A percentile compares a stretch with the other conserved stretches of the same genome.
These are phyloP conservation scores for Citrus trifoliata DNA, from an alignment of 345 rosid genomes.

Conservation along the genomic window DNA sequence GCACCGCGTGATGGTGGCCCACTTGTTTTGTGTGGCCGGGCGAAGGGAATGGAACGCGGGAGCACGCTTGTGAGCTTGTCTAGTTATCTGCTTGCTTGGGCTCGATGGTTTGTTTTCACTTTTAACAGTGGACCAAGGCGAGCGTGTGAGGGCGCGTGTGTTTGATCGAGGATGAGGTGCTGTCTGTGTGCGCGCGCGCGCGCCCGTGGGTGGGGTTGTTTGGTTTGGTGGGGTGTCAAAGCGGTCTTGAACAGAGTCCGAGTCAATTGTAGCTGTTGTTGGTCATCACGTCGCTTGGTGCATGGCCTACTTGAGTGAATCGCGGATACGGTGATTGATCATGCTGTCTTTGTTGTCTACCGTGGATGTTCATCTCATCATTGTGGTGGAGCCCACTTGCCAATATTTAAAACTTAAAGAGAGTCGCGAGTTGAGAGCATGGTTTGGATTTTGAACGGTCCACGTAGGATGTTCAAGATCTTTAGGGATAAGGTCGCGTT, in stretches of 20 bases:
- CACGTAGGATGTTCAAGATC: neutral
- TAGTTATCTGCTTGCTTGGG: too few relatives aligned
- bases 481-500: neutral
- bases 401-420: neutral
- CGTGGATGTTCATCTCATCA: neutral
- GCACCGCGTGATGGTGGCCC: neutral
- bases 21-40: neutral
- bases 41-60: neutral
- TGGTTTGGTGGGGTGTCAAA: neutral
- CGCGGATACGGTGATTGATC: neutral
- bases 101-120: too few relatives aligned
- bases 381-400: neutral
- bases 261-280: neutral
- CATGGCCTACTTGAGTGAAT: neutral
- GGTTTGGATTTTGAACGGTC: neutral
- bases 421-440: neutral
- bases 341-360: neutral
- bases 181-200: too few relatives aligned
- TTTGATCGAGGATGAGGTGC: neutral
- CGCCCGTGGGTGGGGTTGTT: too few relatives aligned
- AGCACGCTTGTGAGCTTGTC: too few relatives aligned
- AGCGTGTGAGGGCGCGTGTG: neutral
- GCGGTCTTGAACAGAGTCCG: neutral
- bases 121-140: neutral
- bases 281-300: constrained; percentile 1